Base-by-base conservation (phyloP, 441 rosid species). In the Populus hybrid region DNA sequence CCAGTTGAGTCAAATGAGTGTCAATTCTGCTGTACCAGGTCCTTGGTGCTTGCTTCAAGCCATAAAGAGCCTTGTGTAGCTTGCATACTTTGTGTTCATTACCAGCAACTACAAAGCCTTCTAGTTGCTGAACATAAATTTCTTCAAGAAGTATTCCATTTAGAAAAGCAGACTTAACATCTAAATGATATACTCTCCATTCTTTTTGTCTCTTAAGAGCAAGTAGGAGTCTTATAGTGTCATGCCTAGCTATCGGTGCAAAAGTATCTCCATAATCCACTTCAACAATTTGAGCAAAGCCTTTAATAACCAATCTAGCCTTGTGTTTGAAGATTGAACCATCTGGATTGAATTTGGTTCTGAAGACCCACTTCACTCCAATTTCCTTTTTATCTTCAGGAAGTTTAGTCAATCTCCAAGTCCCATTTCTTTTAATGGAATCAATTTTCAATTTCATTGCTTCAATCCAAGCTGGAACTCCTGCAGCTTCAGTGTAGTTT, bases 101-200 rank as follows among this genome's bases (percentile, higher is more conserved):
- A 0, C 70, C 18, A 8, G 0, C 2, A 1, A 28, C 0, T 1
- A 8, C 14, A 20, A 11, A 73, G 0, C 67, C 68, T 1, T 64
- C 16, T 0, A 34, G 68, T 24, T 66, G 32, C 18, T 75, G 5
- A 0, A 80, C 30, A 65, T 40, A 53, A 0, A 71, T 66, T 1
- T 70, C 11, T 64, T 75, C 59, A n/a, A n/a, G 67, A 23, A 23
- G n/a, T 1, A 26, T 10, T 0, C 68, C 1, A 1, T 80, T 80
- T 0, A 80, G 18, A 28, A 80, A 75, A 6, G 69, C 26, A 0
- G 20, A 67, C n/a, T 75, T 75, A 4, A 68, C 67, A 75, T 75
- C 72, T 8, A 66, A n/a, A 1, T 75, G 71, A 18, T 67, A 18
- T 2, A 67, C 9, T 8, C n/a, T n/a, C n/a, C n/a, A n/a, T n/a